Conservation (phyloP, 768 basidiomycete genomes). For the Termitomyces sp. region DNA sequence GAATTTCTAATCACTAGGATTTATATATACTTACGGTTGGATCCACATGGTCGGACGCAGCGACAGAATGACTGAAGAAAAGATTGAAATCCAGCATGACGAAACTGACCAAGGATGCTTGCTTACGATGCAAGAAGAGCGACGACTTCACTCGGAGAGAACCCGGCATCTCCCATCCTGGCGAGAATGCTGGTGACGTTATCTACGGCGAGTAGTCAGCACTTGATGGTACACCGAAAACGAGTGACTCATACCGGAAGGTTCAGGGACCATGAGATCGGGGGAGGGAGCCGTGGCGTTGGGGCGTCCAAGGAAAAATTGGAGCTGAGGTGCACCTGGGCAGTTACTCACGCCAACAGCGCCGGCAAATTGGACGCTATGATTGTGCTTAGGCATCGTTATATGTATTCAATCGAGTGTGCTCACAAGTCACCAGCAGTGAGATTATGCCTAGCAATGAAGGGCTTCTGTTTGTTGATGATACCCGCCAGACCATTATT, state of each 20-base stretch:
- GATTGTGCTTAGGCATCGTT: neutral
- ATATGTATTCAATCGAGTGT: neutral
- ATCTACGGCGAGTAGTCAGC: neutral
- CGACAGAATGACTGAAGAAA: neutral
- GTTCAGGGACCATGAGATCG: neutral
- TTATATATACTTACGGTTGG: neutral
- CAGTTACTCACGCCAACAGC: neutral
- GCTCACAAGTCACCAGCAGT: conserved; percentile 1
- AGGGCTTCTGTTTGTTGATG: neutral
- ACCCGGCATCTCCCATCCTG: neutral
- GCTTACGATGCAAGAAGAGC: conserved; percentile 1
- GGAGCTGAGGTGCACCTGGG: neutral
- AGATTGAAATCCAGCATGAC: neutral
- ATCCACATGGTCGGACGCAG: neutral
- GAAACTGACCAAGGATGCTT: neutral
- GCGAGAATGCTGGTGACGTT: neutral
- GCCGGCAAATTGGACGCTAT: neutral
- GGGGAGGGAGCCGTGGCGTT: neutral
- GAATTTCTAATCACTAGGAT: no score
- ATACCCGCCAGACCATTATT: neutral
- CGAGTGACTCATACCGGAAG: neutral
- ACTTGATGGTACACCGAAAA: neutral
- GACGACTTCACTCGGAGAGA: neutral
- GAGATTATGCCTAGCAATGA: neutral
- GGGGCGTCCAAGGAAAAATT: neutral